phyloP scores from a whole-genome alignment of 768 basidiomycete genomes.

The Rubroboletus pulcherrimus region DNA sequence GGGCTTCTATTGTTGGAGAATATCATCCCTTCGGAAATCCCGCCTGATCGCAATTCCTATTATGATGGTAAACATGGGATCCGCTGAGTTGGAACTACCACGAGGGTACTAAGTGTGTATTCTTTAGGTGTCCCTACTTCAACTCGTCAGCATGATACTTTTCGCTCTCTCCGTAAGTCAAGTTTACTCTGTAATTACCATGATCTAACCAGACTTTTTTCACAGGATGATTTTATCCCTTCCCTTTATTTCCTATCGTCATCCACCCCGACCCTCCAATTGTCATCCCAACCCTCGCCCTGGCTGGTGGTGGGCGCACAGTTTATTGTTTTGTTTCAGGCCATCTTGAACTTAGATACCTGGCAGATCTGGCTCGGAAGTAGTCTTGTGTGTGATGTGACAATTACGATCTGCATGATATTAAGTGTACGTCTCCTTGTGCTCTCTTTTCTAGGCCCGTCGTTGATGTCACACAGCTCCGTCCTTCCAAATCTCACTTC shows the following conservation, averaged over 20 bases:
- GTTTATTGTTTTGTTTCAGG: too few relatives aligned
- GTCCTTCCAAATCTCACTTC: slow-evolving; percentile 4
- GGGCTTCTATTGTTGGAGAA: slow-evolving; percentile 24
- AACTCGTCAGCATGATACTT: slow-evolving; percentile 15
- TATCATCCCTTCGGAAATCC: slow-evolving; percentile 6
- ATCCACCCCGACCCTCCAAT: too few relatives aligned
- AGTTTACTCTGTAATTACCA: neutral
- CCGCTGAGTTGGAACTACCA: neutral
- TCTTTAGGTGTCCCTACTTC: slow-evolving; percentile 21
- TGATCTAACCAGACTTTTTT: neutral
- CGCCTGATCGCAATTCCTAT: slow-evolving; percentile 2
- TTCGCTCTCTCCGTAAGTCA: neutral
- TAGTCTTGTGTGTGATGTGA: slow-evolving; percentile 13
- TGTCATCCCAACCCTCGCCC: neutral
- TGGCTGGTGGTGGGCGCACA: slow-evolving; percentile 9
- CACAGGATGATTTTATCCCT: neutral
- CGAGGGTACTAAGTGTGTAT: neutral
- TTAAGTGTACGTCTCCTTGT: neutral
- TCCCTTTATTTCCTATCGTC: too few relatives aligned
- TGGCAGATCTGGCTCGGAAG: slow-evolving; percentile 23
- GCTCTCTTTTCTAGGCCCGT: neutral
- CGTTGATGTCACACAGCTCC: slow-evolving; percentile 8
- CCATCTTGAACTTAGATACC: neutral
- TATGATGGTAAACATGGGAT: slow-evolving; percentile 11
- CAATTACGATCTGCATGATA: slow-evolving; percentile 21